These are phyloP conservation scores for Achlya hypogyna DNA, from an alignment of 352 stramenopile species.

Conservation along the genomic window DNA sequence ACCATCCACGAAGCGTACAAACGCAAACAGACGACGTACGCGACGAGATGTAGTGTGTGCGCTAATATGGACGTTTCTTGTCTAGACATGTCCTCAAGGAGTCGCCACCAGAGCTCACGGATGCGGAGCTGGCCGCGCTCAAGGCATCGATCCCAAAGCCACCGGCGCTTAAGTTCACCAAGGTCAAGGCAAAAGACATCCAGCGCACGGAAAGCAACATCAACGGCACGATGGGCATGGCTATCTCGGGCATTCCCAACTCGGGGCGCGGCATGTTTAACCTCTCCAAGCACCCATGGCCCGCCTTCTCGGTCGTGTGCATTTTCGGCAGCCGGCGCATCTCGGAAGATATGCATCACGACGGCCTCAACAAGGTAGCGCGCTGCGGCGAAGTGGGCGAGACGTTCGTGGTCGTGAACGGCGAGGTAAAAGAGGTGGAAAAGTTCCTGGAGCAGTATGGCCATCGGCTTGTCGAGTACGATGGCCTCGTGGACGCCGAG, in stretches of 20 bases:
- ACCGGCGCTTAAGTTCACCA: conserved; percentile 74
- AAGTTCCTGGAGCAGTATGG: conserved; percentile 85
- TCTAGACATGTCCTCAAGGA: conserved; percentile 1
- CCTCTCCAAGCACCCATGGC: conserved; percentile 64
- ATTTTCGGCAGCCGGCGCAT: conserved; percentile 82
- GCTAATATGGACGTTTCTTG: neutral
- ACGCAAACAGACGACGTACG: neutral
- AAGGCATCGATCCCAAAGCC: conserved; percentile 77
- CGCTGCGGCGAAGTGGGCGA: conserved; percentile 74
- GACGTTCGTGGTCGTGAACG: conserved; percentile 83
- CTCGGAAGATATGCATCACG: conserved; percentile 80
- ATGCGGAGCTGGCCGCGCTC: conserved; percentile 69
- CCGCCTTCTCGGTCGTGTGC: conserved; percentile 81
- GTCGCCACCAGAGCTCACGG: conserved; percentile 32
- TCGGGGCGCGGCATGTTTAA: conserved; percentile 77
- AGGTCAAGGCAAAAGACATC: conserved; percentile 75
- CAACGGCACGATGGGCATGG: conserved; percentile 80
- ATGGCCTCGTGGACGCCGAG: conserved; percentile 75
- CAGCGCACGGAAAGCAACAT: conserved; percentile 79
- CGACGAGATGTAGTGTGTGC: neutral
- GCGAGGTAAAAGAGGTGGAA: conserved; percentile 74
- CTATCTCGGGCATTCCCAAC: conserved; percentile 74
- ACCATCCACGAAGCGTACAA: conserved; percentile 10
- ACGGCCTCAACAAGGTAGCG: conserved; percentile 81
- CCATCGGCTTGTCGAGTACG: conserved; percentile 68